Evolutionary conservation across 2,329 filamentous ascomycete genomes (phyloP), one percentile per base, ranked within the genome.

Genomic region (Apiospora aurea): DNA sequence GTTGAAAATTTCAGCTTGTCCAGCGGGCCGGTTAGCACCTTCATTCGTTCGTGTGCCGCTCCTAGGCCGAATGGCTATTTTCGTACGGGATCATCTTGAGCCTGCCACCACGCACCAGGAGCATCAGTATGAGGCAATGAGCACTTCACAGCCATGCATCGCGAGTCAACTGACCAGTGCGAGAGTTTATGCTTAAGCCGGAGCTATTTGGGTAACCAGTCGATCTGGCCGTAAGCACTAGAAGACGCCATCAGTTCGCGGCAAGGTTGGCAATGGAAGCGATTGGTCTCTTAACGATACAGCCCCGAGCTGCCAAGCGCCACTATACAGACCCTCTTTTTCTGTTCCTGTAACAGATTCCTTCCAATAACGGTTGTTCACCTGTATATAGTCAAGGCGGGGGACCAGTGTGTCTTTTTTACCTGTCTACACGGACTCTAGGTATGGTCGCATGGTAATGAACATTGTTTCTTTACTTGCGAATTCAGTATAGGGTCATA

Each of bases 281-380:
- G 5, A 38, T 61, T 61, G 53, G 53, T 29, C 38, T 61, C 2
- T 4, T 61, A 21, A 38, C 7, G 53, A 61, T n/a, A 21, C 53
- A 38, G 53, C 53, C 18, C 34, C 26, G 26, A 29, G 26, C 26
- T 29, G 26, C 18, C 4, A 41, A 64, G 21, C 34, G 57, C 57
- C 57, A 41, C 34, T 24, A 64, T 64, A 64, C 34, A 41, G 57
- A 14, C 34, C 57, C 34, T 64, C 18, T 64, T n/a, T 41, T 64
- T 8, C 10, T 14, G 4, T n/a, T n/a, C 41, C 14, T 64, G 34
- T 41, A 21, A 64, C 8, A 13, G 4, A n/a, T 41, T n/a, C 8
- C 34, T 64, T 4, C 57, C 57, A 41, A 64, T 14, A 64, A 41
- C 4, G 34, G 57, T 1, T 41, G 41, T 24, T 64, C 11, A n/a